Evolutionary conservation across 345 rosid genomes (phyloP), one percentile per base, ranked within the genome.

Genomic region (Toxicodendron radicans): DNA sequence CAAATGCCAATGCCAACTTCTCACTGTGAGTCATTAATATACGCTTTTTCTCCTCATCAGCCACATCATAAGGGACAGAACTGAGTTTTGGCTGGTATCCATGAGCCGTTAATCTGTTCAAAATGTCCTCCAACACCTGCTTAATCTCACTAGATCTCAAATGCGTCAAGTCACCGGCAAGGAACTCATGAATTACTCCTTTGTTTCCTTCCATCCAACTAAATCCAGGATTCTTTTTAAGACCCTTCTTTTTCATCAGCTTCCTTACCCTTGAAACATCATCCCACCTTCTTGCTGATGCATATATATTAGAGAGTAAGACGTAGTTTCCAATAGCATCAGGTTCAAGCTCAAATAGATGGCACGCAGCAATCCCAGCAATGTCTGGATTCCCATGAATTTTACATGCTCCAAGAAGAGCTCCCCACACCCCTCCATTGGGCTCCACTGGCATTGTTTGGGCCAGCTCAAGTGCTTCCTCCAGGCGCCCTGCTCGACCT

Each of bases 361-460:
- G 90, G 68, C 43, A 69, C n/a, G 92, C 92, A 41, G 97, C 95
- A 69, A 89, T 78, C 67, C 82, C 80, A 51, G 97, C 98, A 23
- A 89, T 73, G 51, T 89, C 91, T 11, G 93, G 87, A 74, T 87
- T 70, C 20, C 76, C 61, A 77, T 95, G 91, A 72, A 84, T 83
- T 41, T 82, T 85, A 65, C 95, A 95, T 48, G 97, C 94, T 69
- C 94, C 97, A 17, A 95, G 95, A 64, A 95, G 81, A 20, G 99
- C 98, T 48, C 99, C 97, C 99, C 98, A 95, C 27, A 88, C 89
- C 35, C 87, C 91, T 30, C 79, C 91, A 69, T 84, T 78, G 62
- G 94, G 90, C 64, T 92, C 72, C 49, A 80, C 65, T 0, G 92
- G 84, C 92, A 95, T 91, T 11, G 75, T 81, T 66, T 80, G 53